Evolutionary conservation across 768 basidiomycete species (phyloP).

Genomic region (Pisolithus sp.): DNA sequence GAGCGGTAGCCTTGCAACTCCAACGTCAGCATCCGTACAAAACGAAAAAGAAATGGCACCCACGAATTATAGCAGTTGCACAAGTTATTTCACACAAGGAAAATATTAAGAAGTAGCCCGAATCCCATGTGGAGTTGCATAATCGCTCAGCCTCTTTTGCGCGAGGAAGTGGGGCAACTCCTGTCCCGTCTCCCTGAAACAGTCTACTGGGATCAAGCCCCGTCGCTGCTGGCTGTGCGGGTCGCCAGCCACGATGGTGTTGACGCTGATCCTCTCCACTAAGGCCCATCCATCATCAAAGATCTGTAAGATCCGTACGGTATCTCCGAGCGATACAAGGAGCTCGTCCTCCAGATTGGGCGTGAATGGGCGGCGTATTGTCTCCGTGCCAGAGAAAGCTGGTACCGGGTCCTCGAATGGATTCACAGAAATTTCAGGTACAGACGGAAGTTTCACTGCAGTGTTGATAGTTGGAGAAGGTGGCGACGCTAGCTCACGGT

Average conservation of each 20-base stretch:
- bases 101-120: not conserved
- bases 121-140: conserved; percentile 6
- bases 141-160: conserved; percentile 42
- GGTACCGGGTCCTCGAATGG: conserved; percentile 32
- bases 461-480: conserved; percentile 7
- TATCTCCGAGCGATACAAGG: conserved; percentile 42
- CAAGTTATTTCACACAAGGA: too few relatives aligned
- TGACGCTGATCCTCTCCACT: conserved; percentile 39
- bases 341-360: conserved; percentile 58
- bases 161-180: conserved; percentile 43
- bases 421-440: conserved; percentile 9
- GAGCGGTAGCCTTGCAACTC: too few relatives aligned
- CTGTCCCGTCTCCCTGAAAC: conserved; percentile 46
- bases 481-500: conserved; percentile 11
- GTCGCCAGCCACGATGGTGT: not conserved
- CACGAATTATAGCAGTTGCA: too few relatives aligned
- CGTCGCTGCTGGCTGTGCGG: conserved; percentile 9
- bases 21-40: too few relatives aligned
- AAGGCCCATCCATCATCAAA: conserved; percentile 73
- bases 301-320: conserved; percentile 43
- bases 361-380: conserved; percentile 48
- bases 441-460: conserved; percentile 3
- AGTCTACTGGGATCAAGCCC: conserved; percentile 68
- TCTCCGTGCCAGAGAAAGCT: conserved; percentile 39
- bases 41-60: too few relatives aligned